Evolutionary conservation across 768 basidiomycete species (phyloP).

Genomic region (Auriscalpium orientale): DNA sequence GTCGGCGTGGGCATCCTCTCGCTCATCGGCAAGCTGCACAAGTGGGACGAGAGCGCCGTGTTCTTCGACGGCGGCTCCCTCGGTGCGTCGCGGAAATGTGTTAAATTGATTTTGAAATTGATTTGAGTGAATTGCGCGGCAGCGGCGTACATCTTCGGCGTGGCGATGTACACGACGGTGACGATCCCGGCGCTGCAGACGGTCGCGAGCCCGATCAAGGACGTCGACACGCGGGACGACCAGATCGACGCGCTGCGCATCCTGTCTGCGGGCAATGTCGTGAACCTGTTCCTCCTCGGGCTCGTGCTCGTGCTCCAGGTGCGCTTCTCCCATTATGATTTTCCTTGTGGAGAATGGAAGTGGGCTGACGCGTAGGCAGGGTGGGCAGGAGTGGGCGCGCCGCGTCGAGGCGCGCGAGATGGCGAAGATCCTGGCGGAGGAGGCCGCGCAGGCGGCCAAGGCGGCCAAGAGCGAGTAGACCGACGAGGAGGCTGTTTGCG

Average conservation of each 20-base stretch:
- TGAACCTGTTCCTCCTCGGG: slow-evolving; percentile 63
- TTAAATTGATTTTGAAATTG: neutral
- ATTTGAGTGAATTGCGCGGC: slow-evolving; percentile 9
- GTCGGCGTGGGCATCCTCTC: slow-evolving; percentile 71
- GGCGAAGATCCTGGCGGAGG: slow-evolving; percentile 12
- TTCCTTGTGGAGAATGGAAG: too few species aligned
- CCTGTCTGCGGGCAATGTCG: slow-evolving; percentile 80
- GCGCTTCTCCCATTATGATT: slow-evolving; percentile 20
- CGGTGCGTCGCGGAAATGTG: slow-evolving; percentile 50
- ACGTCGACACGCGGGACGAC: slow-evolving; percentile 53
- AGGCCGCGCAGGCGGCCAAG: slow-evolving; percentile 6
- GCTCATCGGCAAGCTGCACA: slow-evolving; percentile 70
- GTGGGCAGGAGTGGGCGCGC: slow-evolving; percentile 64
- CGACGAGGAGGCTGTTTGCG: neutral
- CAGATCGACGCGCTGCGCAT: slow-evolving; percentile 74
- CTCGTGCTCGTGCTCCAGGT: slow-evolving; percentile 70
- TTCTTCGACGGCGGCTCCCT: slow-evolving; percentile 90
- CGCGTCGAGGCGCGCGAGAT: slow-evolving; percentile 11
- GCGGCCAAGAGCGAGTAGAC: slow-evolving; percentile 8
- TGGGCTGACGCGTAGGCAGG: slow-evolving; percentile 35
- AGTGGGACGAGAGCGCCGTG: slow-evolving; percentile 89
- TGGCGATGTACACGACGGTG: slow-evolving; percentile 79
- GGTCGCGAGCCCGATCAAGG: slow-evolving; percentile 50
- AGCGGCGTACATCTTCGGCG: slow-evolving; percentile 70
- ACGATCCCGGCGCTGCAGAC: slow-evolving; percentile 73